These are phyloP conservation scores for Mucor velutinosus DNA, from an alignment of 371 early-diverging fungal species.

Conservation along the genomic window DNA sequence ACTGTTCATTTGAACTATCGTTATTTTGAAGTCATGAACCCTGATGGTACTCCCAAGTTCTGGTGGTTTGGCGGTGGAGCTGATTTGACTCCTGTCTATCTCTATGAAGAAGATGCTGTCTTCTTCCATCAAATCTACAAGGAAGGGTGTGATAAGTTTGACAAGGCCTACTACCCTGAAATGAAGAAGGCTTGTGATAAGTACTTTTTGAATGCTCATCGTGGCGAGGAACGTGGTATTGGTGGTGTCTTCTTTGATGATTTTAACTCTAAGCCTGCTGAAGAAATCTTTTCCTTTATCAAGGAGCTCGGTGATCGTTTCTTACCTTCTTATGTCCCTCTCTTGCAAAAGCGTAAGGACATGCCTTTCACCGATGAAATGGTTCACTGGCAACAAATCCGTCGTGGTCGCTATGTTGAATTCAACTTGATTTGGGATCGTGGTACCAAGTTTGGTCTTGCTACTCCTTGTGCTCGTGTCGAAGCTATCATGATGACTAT, in stretches of 20 bases:
- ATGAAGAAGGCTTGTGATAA: conserved; percentile 88
- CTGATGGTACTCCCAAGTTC: conserved; percentile 60
- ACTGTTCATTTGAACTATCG: conserved; percentile 97
- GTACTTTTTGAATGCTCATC: conserved; percentile 80
- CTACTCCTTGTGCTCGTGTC: conserved; percentile 85
- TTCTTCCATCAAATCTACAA: conserved; percentile 83
- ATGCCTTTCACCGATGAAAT: conserved; percentile 68
- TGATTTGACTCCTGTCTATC: conserved; percentile 81
- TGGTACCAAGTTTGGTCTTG: conserved; percentile 88
- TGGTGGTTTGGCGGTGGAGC: conserved; percentile 93
- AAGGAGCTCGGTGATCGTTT: conserved; percentile 75
- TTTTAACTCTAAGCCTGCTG: conserved; percentile 66
- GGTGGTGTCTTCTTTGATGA: conserved; percentile 93
- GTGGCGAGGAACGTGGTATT: conserved; percentile 80
- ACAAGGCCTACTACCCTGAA: conserved; percentile 65
- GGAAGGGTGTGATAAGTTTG: conserved; percentile 76
- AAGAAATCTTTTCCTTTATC: conserved; percentile 73
- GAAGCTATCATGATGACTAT: conserved; percentile 88
- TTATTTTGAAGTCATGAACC: conserved; percentile 89
- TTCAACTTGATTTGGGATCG: conserved; percentile 90
- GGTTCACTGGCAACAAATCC: conserved; percentile 83
- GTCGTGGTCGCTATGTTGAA: conserved; percentile 89
- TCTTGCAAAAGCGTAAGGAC: conserved; percentile 69
- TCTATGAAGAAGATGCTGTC: conserved; percentile 78
- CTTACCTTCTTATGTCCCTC: conserved; percentile 75